Percentiles rank a stretch among this genome's conserved stretches.
Conservation (phyloP, 306 rosid species). For the Senna siamea region DNA sequence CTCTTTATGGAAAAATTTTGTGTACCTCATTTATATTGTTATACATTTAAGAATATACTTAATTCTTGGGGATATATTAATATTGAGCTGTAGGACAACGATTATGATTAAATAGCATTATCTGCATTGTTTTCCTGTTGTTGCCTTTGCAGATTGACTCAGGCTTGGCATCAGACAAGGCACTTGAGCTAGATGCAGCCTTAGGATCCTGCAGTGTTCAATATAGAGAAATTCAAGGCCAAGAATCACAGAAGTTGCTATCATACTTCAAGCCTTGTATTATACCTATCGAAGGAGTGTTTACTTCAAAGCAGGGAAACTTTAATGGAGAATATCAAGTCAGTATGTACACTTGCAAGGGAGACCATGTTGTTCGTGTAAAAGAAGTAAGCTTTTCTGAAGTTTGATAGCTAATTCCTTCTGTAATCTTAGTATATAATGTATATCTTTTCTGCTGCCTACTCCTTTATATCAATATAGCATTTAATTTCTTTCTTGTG, state of each 20-base stretch:
- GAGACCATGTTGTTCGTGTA: slow-evolving; percentile 86
- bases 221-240: slow-evolving; percentile 89
- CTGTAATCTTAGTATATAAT: slow-evolving; percentile 7
- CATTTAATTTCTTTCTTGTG: neutral
- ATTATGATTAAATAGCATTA: slow-evolving; percentile 23
- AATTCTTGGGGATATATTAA: no score
- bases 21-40: no score
- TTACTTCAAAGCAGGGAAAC: slow-evolving; percentile 60
- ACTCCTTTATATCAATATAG: slow-evolving; percentile 10
- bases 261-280: slow-evolving; percentile 91
- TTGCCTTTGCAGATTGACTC: slow-evolving; percentile 71
- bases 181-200: slow-evolving; percentile 89
- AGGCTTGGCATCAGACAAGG: slow-evolving; percentile 82
- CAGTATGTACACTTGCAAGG: slow-evolving; percentile 81
- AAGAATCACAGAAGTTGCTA: slow-evolving; percentile 78
- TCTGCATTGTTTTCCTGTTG: slow-evolving; percentile 22
- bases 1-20: no score
- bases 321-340: slow-evolving; percentile 68
- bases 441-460: slow-evolving; percentile 2
- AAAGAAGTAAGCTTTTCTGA: slow-evolving; percentile 70
- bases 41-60: no score
- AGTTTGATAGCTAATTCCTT: slow-evolving; percentile 30
- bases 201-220: slow-evolving; percentile 96
- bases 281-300: slow-evolving; percentile 83
- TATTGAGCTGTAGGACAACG: no score